A percentile compares a stretch with the other conserved stretches of the same genome.
phyloP scores from a whole-genome alignment of 148 eudicot genomes.

The Rhododendron ferrugineum region DNA sequence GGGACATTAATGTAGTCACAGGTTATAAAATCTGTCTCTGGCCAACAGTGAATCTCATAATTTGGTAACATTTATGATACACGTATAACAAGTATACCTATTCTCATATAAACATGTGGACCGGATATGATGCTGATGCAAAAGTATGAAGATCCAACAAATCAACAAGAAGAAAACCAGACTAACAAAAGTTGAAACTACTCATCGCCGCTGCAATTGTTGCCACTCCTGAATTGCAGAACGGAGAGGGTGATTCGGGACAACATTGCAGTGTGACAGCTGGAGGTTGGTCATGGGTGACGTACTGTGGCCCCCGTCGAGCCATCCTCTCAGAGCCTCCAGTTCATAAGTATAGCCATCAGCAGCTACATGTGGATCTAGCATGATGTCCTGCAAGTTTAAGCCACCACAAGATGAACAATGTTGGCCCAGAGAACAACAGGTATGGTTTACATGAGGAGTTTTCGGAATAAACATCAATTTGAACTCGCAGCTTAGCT shows the following conservation, averaged over 20 bases:
- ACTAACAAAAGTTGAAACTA: not conserved
- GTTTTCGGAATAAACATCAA: not conserved
- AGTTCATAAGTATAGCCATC: slow-evolving; percentile 88
- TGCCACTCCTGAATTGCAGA: slow-evolving; percentile 93
- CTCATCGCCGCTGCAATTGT: slow-evolving; percentile 15
- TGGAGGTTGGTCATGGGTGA: not conserved
- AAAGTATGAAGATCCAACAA: too few species aligned
- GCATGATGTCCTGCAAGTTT: slow-evolving; percentile 65
- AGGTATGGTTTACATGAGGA: slow-evolving; percentile 1
- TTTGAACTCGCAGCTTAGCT: too few species aligned
- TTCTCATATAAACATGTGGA: not conserved
- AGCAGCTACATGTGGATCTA: slow-evolving; percentile 84
- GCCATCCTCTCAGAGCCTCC: slow-evolving; percentile 82
- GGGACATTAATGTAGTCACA: too few species aligned
- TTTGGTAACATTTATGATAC: too few species aligned
- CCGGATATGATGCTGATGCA: not conserved
- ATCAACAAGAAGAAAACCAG: too few species aligned
- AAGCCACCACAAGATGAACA: too few species aligned
- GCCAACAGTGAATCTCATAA: too few species aligned
- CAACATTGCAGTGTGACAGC: slow-evolving; percentile 50
- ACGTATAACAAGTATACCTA: too few species aligned
- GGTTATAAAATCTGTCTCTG: too few species aligned
- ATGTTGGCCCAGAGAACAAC: too few species aligned
- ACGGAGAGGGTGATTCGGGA: slow-evolving; percentile 75
- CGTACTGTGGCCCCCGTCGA: slow-evolving; percentile 66